These are phyloP conservation scores for Biscogniauxia marginata DNA, from an alignment of 2,329 filamentous ascomycete species.

Conservation along the genomic window DNA sequence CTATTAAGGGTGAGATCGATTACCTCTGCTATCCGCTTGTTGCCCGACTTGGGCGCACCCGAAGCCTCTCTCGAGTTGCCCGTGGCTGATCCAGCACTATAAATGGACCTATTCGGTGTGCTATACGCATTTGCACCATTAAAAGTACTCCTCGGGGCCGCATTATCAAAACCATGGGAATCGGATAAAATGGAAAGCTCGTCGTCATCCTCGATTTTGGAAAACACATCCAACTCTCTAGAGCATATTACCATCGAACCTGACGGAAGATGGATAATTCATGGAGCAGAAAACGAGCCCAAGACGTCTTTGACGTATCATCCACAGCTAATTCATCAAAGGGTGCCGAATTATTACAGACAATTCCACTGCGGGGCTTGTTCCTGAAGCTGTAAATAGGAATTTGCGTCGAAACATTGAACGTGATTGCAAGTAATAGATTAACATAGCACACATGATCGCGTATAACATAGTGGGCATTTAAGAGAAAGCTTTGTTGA, in stretches of 20 bases:
- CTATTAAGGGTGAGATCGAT: constrained; percentile 61
- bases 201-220: constrained; percentile 46
- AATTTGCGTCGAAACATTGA: constrained; percentile 91
- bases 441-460: constrained; percentile 77
- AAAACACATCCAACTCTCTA: constrained; percentile 20
- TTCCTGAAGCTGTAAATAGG: constrained; percentile 90
- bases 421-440: constrained; percentile 81
- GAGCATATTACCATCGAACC: constrained; percentile 67
- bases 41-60: constrained; percentile 36
- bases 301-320: constrained; percentile 84
- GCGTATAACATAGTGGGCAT: constrained; percentile 84
- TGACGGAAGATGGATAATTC: constrained; percentile 85
- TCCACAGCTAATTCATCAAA: constrained; percentile 86
- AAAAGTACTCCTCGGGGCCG: constrained; percentile 37
- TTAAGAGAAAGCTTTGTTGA: constrained; percentile 88
- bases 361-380: constrained; percentile 97
- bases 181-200: constrained; percentile 49
- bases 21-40: constrained; percentile 45
- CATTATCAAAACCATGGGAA: constrained; percentile 36
- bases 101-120: constrained; percentile 22
- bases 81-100: constrained; percentile 18
- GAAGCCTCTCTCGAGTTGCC: constrained; percentile 31
- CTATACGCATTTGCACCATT: constrained; percentile 15
- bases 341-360: constrained; percentile 79
- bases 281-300: constrained; percentile 65